Conservation (phyloP, 805 yeast species). For the Ogataea chonburiensis region DNA sequence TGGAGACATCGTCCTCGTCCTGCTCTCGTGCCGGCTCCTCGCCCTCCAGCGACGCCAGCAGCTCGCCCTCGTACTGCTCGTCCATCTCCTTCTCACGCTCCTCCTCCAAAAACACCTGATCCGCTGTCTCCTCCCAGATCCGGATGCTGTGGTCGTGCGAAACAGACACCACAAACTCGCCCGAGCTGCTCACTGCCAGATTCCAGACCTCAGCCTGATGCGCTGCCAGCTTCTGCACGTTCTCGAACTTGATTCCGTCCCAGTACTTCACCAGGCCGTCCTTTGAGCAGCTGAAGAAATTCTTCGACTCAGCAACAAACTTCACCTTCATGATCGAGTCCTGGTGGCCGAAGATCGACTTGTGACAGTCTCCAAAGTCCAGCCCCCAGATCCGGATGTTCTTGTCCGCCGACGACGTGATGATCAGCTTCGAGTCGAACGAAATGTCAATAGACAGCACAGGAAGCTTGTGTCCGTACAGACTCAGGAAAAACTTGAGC, state of each 20-base stretch:
- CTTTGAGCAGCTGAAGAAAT: constrained; percentile 86
- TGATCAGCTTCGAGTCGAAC: constrained; percentile 77
- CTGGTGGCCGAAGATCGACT: constrained; percentile 93
- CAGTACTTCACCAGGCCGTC: constrained; percentile 91
- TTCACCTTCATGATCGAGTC: constrained; percentile 89
- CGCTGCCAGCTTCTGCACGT: constrained; percentile 80
- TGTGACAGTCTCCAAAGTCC: constrained; percentile 98
- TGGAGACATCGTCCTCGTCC: constrained; percentile 52
- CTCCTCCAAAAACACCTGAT: constrained; percentile 94
- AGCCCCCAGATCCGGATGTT: constrained; percentile 98
- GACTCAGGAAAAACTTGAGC: constrained; percentile 79
- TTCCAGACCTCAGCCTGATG: constrained; percentile 97
- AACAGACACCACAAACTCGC: constrained; percentile 70
- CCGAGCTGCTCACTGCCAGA: constrained; percentile 70
- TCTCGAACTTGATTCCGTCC: constrained; percentile 98
- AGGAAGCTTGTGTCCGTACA: constrained; percentile 96
- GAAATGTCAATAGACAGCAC: constrained; percentile 92
- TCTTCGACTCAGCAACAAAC: constrained; percentile 81
- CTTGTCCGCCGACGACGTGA: constrained; percentile 96
- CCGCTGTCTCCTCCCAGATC: constrained; percentile 91
- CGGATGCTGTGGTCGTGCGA: constrained; percentile 94
- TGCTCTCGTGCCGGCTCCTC: constrained; percentile 36
- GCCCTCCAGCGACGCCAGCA: constrained; percentile 69
- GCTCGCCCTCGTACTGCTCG: constrained; percentile 80
- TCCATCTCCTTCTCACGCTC: constrained; percentile 96